Base-by-base conservation (phyloP, 2,329 filamentous ascomycete genomes). In the Monilinia aucupariae region DNA sequence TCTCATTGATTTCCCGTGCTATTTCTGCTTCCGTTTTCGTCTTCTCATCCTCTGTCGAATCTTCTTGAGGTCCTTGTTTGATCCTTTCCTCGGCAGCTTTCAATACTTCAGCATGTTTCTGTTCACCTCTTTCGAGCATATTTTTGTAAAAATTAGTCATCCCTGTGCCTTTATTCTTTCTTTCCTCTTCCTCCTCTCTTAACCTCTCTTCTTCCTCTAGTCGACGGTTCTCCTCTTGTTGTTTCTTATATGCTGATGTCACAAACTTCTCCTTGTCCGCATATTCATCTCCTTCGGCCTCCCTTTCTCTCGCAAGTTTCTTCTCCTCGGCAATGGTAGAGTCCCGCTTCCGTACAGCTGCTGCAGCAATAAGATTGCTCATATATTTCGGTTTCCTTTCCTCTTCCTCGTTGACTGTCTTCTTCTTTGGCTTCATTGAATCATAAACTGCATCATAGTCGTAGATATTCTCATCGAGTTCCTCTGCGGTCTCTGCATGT, bases 391-490 rank as follows among this genome's bases (percentile, higher is more conserved):
- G 88, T 68, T 85, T 85, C 48, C 85, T 80, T 70, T 87, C 83
- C 2, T 78, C 76, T 4, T 82, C 81, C 59, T 81, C 81, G 53
- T 79, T 78, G 8, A 80, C 80, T 5, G 78, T 79, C 64, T 82
- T 81, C 68, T 84, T 82, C 64, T 85, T 81, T 20, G 85, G 83
- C 68, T 90, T 88, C 48, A 93, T 79, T 0, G 87, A 88, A 69
- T 93, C 90, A 76, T 91, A 92, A 27, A 91, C 89, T 1, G 82
- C 83, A 74, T 96, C 91, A 77, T 94, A 96, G 76, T 94, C 90
- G 78, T 92, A 94, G 68, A 94, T 86, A 55, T 85, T 87, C 1
- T 89, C 79, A 70, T 94, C 90, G 10, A 88, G 73, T 64, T 84
- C 81, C 65, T 85, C 80, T 2, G 89, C 89, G 20, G 84, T 83